phyloP scores from a whole-genome alignment of 73 alveolate species.

The Stentor roeselii region DNA sequence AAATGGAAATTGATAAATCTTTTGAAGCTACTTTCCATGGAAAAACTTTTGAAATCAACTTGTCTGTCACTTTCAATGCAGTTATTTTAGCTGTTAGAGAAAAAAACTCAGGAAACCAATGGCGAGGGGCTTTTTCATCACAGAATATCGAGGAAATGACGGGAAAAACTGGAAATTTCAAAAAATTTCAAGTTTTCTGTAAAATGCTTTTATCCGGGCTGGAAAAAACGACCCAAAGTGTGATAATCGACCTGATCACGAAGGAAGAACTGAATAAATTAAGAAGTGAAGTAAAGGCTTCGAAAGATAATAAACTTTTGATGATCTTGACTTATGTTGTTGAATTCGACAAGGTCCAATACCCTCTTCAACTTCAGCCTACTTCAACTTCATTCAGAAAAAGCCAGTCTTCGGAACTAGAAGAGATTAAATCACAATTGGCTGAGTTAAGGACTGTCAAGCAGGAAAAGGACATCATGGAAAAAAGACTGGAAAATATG shows the following conservation, averaged over 20 bases:
- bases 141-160: constrained; percentile 67
- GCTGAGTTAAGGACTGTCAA: neutral
- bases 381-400: constrained; percentile 10
- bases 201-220: constrained; percentile 62
- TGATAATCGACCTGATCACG: constrained; percentile 56
- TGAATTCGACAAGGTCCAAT: constrained; percentile 69
- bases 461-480: neutral
- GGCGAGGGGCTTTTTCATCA: constrained; percentile 54
- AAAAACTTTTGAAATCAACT: neutral
- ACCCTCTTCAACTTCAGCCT: constrained; percentile 58
- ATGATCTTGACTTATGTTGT: constrained; percentile 53
- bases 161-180: constrained; percentile 60
- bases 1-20: neutral
- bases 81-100: neutral
- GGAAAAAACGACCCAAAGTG: constrained; percentile 38
- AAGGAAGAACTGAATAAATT: constrained; percentile 55
- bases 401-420: neutral
- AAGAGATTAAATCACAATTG: neutral
- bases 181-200: constrained; percentile 49
- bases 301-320: constrained; percentile 38
- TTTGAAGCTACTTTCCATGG: neutral
- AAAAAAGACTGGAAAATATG: neutral
- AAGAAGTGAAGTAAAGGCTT: neutral
- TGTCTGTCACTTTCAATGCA: neutral
- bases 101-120: neutral